These are phyloP conservation scores for Coniophora puteana DNA, from an alignment of 1,284 basidiomycete genomes.

Conservation along the genomic window DNA sequence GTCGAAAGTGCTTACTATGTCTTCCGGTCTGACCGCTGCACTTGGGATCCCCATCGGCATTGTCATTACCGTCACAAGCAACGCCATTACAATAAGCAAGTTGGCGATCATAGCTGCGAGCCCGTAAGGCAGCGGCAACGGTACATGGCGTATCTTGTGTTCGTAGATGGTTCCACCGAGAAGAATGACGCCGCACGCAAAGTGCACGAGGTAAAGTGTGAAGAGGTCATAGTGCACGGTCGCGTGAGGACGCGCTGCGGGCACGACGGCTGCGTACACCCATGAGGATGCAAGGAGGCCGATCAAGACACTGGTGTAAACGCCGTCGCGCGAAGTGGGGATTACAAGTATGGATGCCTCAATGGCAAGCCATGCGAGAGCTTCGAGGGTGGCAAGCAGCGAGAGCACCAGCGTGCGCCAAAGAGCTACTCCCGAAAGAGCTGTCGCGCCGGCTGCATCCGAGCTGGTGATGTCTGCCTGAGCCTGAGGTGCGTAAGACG, in stretches of 20 bases:
- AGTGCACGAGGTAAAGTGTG: constrained; percentile 41
- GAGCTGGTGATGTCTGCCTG: constrained; percentile 21
- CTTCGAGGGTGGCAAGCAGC: constrained; percentile 43
- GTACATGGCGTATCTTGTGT: constrained; percentile 32
- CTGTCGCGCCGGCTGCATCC: constrained; percentile 21
- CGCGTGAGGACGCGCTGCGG: constrained; percentile 34
- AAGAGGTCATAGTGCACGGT: constrained; percentile 53
- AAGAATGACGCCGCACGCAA: constrained; percentile 37
- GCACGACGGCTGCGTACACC: constrained; percentile 49
- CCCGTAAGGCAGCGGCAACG: constrained; percentile 25
- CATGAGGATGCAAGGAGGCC: constrained; percentile 49
- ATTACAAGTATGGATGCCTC: constrained; percentile 34
- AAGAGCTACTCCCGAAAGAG: constrained; percentile 32
- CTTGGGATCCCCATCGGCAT: constrained; percentile 62
- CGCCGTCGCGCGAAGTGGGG: constrained; percentile 35
- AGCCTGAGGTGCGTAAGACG: no score
- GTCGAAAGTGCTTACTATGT: constrained; percentile 43
- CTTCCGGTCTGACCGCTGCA: constrained; percentile 38
- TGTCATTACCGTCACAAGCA: constrained; percentile 41
- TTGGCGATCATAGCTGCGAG: constrained; percentile 33
- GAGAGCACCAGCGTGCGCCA: constrained; percentile 51
- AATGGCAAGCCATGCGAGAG: constrained; percentile 46
- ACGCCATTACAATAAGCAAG: constrained; percentile 32
- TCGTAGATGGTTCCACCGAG: constrained; percentile 49
- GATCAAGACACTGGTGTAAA: constrained; percentile 34